Evolutionary conservation across 192 early-diverging fungal genomes (phyloP).

Genomic region (Helicostylum pulchrum): DNA sequence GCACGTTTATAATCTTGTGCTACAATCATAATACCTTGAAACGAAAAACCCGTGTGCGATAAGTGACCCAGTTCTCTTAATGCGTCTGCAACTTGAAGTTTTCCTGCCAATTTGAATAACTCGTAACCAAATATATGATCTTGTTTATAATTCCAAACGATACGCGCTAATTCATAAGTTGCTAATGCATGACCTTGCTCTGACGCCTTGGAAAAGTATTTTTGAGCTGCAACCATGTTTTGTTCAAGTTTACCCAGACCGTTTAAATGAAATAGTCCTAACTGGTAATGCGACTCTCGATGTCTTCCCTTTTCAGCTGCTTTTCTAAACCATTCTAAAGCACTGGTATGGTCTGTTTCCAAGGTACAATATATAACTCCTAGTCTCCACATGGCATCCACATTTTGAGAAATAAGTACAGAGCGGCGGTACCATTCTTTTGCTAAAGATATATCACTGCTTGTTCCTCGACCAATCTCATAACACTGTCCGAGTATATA

Average conservation of each 20-base stretch:
- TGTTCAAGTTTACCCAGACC: conserved; percentile 20
- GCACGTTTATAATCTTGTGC: conserved; percentile 28
- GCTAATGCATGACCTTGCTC: conserved; percentile 23
- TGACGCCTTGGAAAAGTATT: conserved; percentile 20
- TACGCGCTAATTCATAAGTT: conserved; percentile 18
- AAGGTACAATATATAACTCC: conserved; percentile 4
- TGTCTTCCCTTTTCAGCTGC: conserved; percentile 22
- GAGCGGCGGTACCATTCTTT: conserved; percentile 22
- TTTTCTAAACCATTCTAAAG: conserved; percentile 28
- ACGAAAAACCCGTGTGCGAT: conserved; percentile 23
- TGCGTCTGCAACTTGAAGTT: conserved; percentile 21
- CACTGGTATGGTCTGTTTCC: conserved; percentile 1
- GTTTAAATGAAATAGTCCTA: conserved; percentile 26
- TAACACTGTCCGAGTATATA: conserved; percentile 30
- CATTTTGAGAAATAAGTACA: neutral
- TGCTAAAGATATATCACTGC: conserved; percentile 11
- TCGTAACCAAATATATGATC: conserved; percentile 8
- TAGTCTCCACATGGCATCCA: conserved; percentile 20
- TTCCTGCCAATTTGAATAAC: conserved; percentile 19
- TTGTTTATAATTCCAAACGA: conserved; percentile 15
- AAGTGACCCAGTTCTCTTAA: conserved; percentile 17
- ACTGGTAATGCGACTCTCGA: conserved; percentile 17
- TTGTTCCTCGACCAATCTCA: conserved; percentile 26
- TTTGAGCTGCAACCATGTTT: conserved; percentile 17
- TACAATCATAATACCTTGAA: conserved; percentile 15